These are phyloP conservation scores for Rhodotorula sp. DNA, from an alignment of 1,284 basidiomycete genomes.

Conservation along the genomic window DNA sequence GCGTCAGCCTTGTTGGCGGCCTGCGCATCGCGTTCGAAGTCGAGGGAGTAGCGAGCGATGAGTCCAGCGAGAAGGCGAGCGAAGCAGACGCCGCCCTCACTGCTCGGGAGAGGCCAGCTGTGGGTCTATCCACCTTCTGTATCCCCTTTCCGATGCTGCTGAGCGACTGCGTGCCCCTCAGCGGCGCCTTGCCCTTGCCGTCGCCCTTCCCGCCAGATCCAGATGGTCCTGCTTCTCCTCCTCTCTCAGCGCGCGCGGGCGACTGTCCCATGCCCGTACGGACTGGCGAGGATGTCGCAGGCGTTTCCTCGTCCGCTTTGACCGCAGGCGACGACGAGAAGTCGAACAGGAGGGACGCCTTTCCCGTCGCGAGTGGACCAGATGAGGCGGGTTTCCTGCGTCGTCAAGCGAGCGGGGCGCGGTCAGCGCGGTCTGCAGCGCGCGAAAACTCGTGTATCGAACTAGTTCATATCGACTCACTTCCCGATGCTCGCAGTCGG, in stretches of 20 bases:
- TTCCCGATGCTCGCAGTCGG: no score
- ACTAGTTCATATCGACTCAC: no score
- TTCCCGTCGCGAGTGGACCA: not conserved
- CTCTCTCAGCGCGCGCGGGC: not conserved
- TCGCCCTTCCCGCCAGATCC: no score
- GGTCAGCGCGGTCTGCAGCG: no score
- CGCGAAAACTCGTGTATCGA: no score
- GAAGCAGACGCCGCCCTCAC: no score
- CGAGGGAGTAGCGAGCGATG: not conserved
- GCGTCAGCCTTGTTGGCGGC: not conserved
- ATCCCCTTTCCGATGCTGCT: not conserved
- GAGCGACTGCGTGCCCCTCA: conserved; percentile 5
- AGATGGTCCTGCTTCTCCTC: not conserved
- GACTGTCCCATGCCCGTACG: not conserved
- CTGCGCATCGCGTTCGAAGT: not conserved
- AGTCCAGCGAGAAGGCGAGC: not conserved
- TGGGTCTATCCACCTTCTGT: not conserved
- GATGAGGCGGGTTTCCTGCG: no score
- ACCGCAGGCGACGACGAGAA: conserved; percentile 6
- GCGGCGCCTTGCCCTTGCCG: not conserved
- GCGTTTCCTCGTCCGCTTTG: not conserved
- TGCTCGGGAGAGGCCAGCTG: not conserved
- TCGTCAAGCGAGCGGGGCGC: no score
- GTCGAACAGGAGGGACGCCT: not conserved
- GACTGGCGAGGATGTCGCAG: not conserved